Percentiles rank a stretch among this genome's conserved stretches.
phyloP scores from a whole-genome alignment of 352 stramenopile species.

The Pythium utonaiense region DNA sequence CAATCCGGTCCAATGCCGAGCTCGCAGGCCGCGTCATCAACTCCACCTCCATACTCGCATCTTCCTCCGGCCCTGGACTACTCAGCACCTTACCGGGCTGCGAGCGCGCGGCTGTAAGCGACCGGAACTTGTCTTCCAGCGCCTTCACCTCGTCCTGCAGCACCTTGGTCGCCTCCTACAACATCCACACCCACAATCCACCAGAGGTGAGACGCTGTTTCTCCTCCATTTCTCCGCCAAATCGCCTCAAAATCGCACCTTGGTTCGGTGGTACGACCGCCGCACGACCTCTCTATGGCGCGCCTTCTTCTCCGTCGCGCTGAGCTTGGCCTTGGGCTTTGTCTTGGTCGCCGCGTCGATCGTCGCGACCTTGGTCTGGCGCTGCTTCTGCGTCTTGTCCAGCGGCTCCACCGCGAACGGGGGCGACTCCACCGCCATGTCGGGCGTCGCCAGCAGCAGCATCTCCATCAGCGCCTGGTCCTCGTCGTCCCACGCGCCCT shows the following conservation, averaged over 20 bases:
- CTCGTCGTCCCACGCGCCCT: conserved; percentile 21
- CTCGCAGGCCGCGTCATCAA: not conserved
- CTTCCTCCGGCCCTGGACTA: not conserved
- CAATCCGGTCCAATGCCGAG: conserved; percentile 3
- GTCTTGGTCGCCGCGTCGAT: conserved; percentile 13
- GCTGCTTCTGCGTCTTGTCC: not conserved
- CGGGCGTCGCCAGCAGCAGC: conserved; percentile 19
- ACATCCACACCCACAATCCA: not conserved
- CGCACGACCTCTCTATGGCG: conserved; percentile 69
- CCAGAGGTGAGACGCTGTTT: not conserved
- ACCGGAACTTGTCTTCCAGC: conserved; percentile 48
- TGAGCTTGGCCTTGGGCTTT: conserved; percentile 46
- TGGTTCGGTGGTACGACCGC: conserved; percentile 75
- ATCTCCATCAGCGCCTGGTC: conserved; percentile 29
- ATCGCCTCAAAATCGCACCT: conserved; percentile 27
- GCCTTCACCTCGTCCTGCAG: conserved; percentile 49
- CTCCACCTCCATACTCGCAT: not conserved
- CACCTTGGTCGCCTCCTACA: conserved; percentile 44
- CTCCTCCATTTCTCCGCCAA: not conserved
- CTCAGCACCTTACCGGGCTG: not conserved
- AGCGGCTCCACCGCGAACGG: not conserved
- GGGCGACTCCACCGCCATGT: not conserved
- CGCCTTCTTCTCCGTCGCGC: conserved; percentile 45
- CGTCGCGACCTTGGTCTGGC: not conserved
- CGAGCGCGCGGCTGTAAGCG: conserved; percentile 29